These are phyloP conservation scores for Fraxinus floribunda DNA, from an alignment of 305 asterid species.

Conservation along the genomic window DNA sequence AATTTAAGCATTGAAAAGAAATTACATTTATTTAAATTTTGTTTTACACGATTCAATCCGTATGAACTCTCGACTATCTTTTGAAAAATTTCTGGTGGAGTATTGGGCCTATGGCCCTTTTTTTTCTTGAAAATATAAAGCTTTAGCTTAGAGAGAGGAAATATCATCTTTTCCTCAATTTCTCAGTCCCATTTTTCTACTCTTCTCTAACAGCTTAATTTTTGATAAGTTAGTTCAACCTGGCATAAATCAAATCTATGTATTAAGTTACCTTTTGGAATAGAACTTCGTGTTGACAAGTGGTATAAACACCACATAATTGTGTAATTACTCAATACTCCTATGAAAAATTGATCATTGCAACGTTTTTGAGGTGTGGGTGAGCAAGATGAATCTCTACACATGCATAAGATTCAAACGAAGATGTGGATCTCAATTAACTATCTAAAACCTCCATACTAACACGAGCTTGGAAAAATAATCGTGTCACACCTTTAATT, in stretches of 20 bases:
- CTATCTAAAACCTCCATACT: not conserved
- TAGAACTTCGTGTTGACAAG: not conserved
- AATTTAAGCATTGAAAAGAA: not conserved
- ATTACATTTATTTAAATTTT: not conserved
- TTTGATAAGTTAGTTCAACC: not conserved
- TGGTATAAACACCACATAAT: not conserved
- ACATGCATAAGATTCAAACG: not conserved
- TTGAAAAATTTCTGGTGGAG: slow-evolving; percentile 24
- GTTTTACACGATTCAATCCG: not conserved
- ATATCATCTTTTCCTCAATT: not conserved
- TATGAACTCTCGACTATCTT: slow-evolving; percentile 13
- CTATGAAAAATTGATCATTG: not conserved
- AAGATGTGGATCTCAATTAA: not conserved
- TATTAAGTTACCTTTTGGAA: not conserved
- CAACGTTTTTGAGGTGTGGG: not conserved
- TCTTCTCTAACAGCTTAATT: not conserved
- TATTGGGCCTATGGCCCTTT: slow-evolving; percentile 9
- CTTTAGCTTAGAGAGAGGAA: slow-evolving; percentile 1
- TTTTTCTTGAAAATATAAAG: slow-evolving; percentile 26
- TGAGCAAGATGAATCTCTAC: not conserved
- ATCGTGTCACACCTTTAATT: not conserved
- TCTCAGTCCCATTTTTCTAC: not conserved
- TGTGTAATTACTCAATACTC: not conserved
- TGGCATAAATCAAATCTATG: not conserved
- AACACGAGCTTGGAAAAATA: not conserved